A percentile compares a stretch with the other conserved stretches of the same genome.
These are phyloP conservation scores for Colletotrichum musicola DNA, from an alignment of 2,329 filamentous ascomycete genomes.

Conservation along the genomic window DNA sequence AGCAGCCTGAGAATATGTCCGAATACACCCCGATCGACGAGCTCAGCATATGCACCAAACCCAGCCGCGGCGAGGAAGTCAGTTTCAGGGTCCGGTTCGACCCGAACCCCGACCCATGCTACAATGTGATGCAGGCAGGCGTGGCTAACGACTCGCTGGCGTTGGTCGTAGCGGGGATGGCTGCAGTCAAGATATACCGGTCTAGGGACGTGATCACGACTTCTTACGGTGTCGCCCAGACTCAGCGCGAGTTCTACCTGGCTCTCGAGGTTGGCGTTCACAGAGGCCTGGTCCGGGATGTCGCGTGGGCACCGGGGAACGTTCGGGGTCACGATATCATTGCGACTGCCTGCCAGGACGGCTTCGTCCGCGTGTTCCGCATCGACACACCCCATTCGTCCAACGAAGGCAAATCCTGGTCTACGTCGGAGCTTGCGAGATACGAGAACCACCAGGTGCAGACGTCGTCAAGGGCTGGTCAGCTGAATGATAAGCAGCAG, in stretches of 20 bases:
- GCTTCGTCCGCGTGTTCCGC: constrained; percentile 89
- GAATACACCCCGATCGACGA: constrained; percentile 83
- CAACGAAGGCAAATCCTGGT: constrained; percentile 65
- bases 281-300: constrained; percentile 82
- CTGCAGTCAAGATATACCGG: constrained; percentile 84
- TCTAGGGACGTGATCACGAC: constrained; percentile 71
- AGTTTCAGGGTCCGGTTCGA: constrained; percentile 90
- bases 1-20: constrained; percentile 83
- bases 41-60: constrained; percentile 78
- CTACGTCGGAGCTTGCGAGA: constrained; percentile 58
- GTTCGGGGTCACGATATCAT: constrained; percentile 91
- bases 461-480: constrained; percentile 32
- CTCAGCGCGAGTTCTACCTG: constrained; percentile 84
- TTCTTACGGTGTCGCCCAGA: constrained; percentile 65
- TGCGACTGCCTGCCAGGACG: constrained; percentile 93
- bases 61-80: constrained; percentile 85
- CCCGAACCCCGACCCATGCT: constrained; percentile 85
- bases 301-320: constrained; percentile 93
- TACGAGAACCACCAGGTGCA: constrained; percentile 42
- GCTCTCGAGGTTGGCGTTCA: constrained; percentile 83
- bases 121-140: constrained; percentile 82
- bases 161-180: constrained; percentile 88
- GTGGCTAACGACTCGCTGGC: constrained; percentile 83
- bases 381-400: constrained; percentile 70
- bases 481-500: constrained; percentile 43